Percentiles rank a stretch among this genome's conserved stretches.
These are phyloP conservation scores for Tolypocladium ovalisporum DNA, from an alignment of 2,329 filamentous ascomycete genomes.

Conservation along the genomic window DNA sequence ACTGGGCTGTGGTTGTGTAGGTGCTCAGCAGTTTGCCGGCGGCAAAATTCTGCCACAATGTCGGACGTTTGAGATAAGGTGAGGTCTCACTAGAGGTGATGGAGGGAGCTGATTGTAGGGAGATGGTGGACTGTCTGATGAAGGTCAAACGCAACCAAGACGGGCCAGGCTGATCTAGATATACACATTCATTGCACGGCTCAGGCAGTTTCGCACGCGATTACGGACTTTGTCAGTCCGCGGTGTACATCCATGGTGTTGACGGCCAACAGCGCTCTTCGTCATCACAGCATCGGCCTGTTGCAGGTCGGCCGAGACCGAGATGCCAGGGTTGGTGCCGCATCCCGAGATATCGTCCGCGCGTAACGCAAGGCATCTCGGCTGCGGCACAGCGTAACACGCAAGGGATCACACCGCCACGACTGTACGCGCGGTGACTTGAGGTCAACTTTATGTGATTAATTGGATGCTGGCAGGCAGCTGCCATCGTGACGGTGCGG, in stretches of 20 bases:
- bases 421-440: background rate
- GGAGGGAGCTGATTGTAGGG: background rate
- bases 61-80: background rate
- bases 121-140: background rate
- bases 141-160: background rate
- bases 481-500: background rate
- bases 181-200: background rate
- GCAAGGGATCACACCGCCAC: background rate
- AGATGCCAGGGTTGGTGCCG: background rate
- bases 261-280: background rate
- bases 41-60: background rate
- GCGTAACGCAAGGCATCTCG: background rate
- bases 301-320: background rate
- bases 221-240: background rate
- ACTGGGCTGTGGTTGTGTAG: background rate
- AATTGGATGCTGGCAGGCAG: background rate
- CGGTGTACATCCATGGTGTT: background rate
- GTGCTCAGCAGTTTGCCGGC: background rate
- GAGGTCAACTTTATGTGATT: background rate
- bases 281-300: background rate
- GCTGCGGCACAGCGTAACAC: background rate
- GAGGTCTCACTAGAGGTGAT: background rate
- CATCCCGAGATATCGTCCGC: background rate
- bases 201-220: background rate
- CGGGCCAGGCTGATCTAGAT: background rate